Evolutionary conservation across 2,329 filamentous ascomycete genomes (phyloP).

Genomic region (Monilinia fructigena): DNA sequence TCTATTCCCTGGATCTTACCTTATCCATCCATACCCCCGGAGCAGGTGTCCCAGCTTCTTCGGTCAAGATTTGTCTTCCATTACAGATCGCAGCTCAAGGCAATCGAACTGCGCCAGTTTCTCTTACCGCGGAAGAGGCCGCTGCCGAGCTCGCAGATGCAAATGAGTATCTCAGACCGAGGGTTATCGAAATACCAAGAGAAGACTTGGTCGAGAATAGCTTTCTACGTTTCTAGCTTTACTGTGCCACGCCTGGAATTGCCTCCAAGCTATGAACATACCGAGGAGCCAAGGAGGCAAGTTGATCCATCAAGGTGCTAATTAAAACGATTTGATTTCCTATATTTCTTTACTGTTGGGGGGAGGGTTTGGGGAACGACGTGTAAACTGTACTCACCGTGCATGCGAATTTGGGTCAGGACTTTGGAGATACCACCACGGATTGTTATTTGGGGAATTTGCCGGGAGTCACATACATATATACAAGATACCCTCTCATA

Average conservation of each 20-base stretch:
- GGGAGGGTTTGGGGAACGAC: not conserved
- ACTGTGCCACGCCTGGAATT: slow-evolving; percentile 26
- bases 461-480: slow-evolving; percentile 6
- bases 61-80: slow-evolving; percentile 37
- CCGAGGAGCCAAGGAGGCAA: slow-evolving; percentile 19
- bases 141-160: slow-evolving; percentile 36
- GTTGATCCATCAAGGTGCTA: slow-evolving; percentile 28
- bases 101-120: slow-evolving; percentile 24
- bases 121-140: slow-evolving; percentile 29
- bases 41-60: slow-evolving; percentile 42
- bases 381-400: not conserved
- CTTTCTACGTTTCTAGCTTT: slow-evolving; percentile 26
- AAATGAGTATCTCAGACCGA: slow-evolving; percentile 35
- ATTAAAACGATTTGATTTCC: not conserved
- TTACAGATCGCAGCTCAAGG: slow-evolving; percentile 38
- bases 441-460: slow-evolving; percentile 4
- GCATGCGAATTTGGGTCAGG: not conserved
- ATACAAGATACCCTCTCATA: slow-evolving; percentile 18
- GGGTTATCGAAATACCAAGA: slow-evolving; percentile 36
- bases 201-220: slow-evolving; percentile 34
- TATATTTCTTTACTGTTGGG: not conserved
- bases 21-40: slow-evolving; percentile 54
- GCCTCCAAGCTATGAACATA: slow-evolving; percentile 38
- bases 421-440: slow-evolving; percentile 4
- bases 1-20: slow-evolving; percentile 60